Conservation (phyloP, 2,329 filamentous ascomycete genomes). For the Eutypa lata region DNA sequence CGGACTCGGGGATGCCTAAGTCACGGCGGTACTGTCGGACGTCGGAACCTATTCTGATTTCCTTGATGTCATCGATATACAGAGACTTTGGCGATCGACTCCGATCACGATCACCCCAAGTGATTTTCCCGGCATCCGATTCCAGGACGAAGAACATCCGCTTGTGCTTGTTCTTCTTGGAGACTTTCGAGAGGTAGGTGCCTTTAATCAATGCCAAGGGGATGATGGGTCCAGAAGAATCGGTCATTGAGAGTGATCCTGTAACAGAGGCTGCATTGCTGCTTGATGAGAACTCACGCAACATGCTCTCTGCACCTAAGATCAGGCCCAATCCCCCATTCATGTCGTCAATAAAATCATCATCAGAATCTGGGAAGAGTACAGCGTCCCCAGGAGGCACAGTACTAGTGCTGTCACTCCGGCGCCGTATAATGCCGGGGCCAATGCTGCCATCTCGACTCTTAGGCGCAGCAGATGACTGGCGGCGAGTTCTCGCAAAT, state of each 20-base stretch:
- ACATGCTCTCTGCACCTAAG: slow-evolving; percentile 38
- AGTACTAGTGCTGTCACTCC: slow-evolving; percentile 85
- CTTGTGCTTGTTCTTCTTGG: slow-evolving; percentile 75
- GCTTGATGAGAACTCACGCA: slow-evolving; percentile 46
- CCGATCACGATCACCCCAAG: slow-evolving; percentile 71
- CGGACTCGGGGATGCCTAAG: slow-evolving; percentile 64
- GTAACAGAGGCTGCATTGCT: slow-evolving; percentile 46
- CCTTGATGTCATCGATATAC: slow-evolving; percentile 92
- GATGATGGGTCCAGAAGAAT: slow-evolving; percentile 65
- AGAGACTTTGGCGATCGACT: slow-evolving; percentile 75
- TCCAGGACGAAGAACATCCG: slow-evolving; percentile 72
- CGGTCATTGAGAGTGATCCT: slow-evolving; percentile 34
- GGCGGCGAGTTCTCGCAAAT: slow-evolving; percentile 65
- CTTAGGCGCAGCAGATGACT: slow-evolving; percentile 72
- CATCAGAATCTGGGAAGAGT: slow-evolving; percentile 53
- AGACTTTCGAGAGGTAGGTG: slow-evolving; percentile 76
- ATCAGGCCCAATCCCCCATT: slow-evolving; percentile 47
- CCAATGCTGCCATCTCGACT: slow-evolving; percentile 86
- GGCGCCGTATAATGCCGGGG: slow-evolving; percentile 79
- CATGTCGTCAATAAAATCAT: slow-evolving; percentile 51
- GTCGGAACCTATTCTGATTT: slow-evolving; percentile 79
- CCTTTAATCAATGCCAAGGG: slow-evolving; percentile 76
- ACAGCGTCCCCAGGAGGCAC: slow-evolving; percentile 48
- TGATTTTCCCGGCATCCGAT: slow-evolving; percentile 78
- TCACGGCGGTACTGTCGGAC: slow-evolving; percentile 88